Base-by-base conservation (phyloP, 2,329 filamentous ascomycete species). In the Trichoderma simmonsii region DNA sequence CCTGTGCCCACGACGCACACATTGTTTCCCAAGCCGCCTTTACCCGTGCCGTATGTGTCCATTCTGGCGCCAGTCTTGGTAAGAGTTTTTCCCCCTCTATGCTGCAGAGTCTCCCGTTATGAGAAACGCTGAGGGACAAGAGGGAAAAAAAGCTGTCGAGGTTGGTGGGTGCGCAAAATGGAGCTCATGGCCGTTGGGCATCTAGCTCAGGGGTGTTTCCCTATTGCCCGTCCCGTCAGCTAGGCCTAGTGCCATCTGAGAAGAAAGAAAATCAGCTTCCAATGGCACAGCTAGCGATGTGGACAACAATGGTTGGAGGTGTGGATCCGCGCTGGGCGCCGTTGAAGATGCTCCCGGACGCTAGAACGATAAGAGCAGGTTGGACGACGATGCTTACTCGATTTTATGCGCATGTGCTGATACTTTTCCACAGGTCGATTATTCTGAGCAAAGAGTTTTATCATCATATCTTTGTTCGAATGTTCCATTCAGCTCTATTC, bases 1-100 rank as follows among this genome's bases (percentile, higher is more conserved):
- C 82, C 81, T 8, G 76, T 67, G 28, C 77, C 77, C 28, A 81
- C 68, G 7, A 81, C 76, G 21, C 78, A 79, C 12, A 80, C 76
- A 57, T 77, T 73, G 4, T 72, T 71, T 12, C 77, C 77, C 28
- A 67, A 56, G 51, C 56, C 34, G 63, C 54, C 43, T 54, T 61
- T 66, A 26, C 63, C 63, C 15, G 62, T 43, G 14, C 56, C 67
- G 18, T 70, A 70, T 3, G 57, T 26, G 11, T 70, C 67, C 67
- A 70, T 70, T 59, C 32, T 67, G 56, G 15, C 18, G 67, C 65
- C 28, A 30, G 28, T 59, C 34, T 43, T 18, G 34, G 30, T 21
- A 15, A 32, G 24, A 32, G n/a, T 24, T 30, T 34, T 54, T 24
- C 48, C 48, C 48, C 48, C 48, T 54, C 48, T 54, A 51, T 24